These are phyloP conservation scores for Gastrodia elata DNA, from an alignment of 106 monocot genomes.

Conservation along the genomic window DNA sequence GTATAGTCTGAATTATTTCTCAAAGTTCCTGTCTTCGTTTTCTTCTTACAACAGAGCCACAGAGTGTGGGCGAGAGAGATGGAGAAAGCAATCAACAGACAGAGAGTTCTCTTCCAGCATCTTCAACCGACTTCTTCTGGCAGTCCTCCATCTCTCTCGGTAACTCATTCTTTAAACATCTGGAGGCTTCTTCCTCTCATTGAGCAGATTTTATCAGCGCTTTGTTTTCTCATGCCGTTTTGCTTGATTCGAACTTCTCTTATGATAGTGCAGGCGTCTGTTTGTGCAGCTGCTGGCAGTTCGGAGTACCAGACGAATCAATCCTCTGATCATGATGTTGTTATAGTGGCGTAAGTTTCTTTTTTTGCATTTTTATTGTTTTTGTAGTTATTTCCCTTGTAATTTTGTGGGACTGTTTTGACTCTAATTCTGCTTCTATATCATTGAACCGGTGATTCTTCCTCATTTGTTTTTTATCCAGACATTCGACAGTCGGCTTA, in stretches of 20 bases:
- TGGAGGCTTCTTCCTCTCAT: neutral
- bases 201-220: neutral
- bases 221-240: neutral
- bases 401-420: neutral
- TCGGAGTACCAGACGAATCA: conserved; percentile 11
- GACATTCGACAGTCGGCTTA: too few species aligned
- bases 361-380: too few species aligned
- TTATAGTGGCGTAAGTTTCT: conserved; percentile 27
- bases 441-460: neutral
- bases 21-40: too few species aligned
- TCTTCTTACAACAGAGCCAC: neutral
- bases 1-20: too few species aligned
- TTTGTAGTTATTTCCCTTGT: neutral
- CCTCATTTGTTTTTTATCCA: neutral
- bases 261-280: conserved; percentile 17
- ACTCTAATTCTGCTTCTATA: neutral
- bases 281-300: conserved; percentile 14
- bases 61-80: conserved; percentile 23
- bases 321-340: conserved; percentile 24
- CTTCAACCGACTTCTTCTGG: conserved; percentile 31
- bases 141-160: conserved; percentile 17
- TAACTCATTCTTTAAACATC: conserved; percentile 6
- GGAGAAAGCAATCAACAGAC: conserved; percentile 77
- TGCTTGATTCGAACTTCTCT: neutral
- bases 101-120: conserved; percentile 59